A percentile compares a stretch with the other conserved stretches of the same genome.
phyloP scores from a whole-genome alignment of 2,329 filamentous ascomycete species.

The Fusarium torulosum region DNA sequence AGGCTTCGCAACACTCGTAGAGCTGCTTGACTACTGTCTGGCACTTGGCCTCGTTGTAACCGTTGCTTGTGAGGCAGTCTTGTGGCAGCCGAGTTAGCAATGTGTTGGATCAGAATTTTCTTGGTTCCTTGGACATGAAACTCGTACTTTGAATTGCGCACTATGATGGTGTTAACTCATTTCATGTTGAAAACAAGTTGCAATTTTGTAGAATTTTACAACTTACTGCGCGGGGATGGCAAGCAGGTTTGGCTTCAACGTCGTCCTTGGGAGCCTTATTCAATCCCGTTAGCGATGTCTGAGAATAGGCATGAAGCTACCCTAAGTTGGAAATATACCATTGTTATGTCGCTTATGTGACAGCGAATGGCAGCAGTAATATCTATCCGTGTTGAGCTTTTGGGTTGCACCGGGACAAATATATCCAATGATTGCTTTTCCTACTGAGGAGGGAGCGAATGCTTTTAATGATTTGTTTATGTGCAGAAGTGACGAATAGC shows the following conservation, averaged over 20 bases:
- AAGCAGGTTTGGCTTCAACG: conserved; percentile 80
- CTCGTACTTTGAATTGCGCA: conserved; percentile 87
- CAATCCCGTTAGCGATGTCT: conserved; percentile 14
- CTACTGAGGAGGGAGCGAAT: neutral
- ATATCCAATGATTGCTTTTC: neutral
- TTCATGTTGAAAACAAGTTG: neutral
- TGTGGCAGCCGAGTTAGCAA: conserved; percentile 19
- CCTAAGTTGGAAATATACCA: conserved; percentile 17
- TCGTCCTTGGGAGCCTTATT: conserved; percentile 70
- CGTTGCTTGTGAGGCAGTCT: conserved; percentile 89
- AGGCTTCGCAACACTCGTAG: conserved; percentile 92
- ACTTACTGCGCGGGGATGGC: conserved; percentile 84
- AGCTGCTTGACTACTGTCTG: conserved; percentile 81
- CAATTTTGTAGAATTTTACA: neutral
- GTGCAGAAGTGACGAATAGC: neutral
- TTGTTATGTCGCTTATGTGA: neutral
- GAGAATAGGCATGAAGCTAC: neutral
- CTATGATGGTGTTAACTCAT: conserved; percentile 56
- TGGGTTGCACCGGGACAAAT: neutral
- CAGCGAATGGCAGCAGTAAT: neutral
- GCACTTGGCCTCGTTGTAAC: conserved; percentile 88
- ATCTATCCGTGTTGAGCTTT: neutral
- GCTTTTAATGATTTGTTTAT: neutral
- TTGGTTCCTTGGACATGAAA: neutral
- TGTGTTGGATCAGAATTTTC: neutral